Percentiles rank a stretch among this genome's conserved stretches.
Conservation (phyloP, 345 rosid genomes). For the Geranium brycei region DNA sequence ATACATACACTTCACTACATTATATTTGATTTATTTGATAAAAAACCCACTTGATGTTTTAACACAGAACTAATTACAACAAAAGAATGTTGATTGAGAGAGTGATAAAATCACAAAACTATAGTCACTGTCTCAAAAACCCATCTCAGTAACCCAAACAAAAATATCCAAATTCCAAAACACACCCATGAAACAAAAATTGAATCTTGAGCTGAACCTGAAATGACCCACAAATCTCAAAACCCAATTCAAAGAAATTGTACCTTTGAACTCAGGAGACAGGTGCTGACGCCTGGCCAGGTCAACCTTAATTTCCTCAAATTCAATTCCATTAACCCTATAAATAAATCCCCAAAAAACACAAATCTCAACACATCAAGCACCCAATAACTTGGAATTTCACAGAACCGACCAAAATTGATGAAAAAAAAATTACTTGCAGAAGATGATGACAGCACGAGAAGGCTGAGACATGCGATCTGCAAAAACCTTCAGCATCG, state of each 20-base stretch:
- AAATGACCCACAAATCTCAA: background rate
- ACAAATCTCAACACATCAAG: background rate
- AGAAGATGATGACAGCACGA: constrained; percentile 69
- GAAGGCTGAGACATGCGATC: constrained; percentile 78
- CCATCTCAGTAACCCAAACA: background rate
- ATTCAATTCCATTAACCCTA: constrained; percentile 62
- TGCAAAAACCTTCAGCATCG: constrained; percentile 60
- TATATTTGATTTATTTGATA: too few relatives aligned
- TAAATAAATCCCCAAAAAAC: background rate
- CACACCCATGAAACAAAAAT: background rate
- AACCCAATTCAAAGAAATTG: background rate
- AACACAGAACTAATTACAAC: background rate
- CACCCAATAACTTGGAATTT: background rate
- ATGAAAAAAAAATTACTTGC: constrained; percentile 45
- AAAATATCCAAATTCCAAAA: background rate
- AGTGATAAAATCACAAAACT: background rate
- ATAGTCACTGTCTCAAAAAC: background rate
- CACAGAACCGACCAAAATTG: background rate
- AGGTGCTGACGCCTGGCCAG: constrained; percentile 44
- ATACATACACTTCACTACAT: too few relatives aligned
- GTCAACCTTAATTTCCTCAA: constrained; percentile 51
- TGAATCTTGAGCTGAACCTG: background rate
- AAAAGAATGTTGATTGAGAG: background rate
- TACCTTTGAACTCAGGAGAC: constrained; percentile 60
- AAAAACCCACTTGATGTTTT: background rate